Conservation (phyloP, 106 monocot species). For the Allium sativum region DNA sequence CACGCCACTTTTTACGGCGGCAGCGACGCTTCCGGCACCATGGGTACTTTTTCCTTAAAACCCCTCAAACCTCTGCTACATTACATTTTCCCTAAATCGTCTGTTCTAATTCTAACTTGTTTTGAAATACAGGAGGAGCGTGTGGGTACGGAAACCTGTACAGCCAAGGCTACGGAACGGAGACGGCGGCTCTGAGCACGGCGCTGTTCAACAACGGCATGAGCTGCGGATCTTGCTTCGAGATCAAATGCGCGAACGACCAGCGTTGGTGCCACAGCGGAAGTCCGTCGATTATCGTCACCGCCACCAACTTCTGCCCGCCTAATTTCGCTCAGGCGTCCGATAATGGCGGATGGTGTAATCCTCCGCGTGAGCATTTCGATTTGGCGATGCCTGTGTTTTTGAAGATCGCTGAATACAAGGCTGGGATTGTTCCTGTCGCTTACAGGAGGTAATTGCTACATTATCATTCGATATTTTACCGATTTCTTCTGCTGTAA, state of each 20-base stretch:
- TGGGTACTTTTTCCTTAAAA: conserved; percentile 37
- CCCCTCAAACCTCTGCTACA: background rate
- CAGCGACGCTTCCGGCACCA: conserved; percentile 89
- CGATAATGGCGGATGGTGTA: conserved; percentile 43
- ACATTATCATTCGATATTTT: too few species aligned
- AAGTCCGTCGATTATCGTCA: conserved; percentile 57
- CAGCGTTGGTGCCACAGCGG: conserved; percentile 48
- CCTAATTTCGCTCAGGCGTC: conserved; percentile 59
- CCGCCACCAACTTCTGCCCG: conserved; percentile 73
- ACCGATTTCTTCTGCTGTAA: too few species aligned
- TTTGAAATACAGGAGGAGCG: conserved; percentile 38
- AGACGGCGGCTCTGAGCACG: conserved; percentile 70
- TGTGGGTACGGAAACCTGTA: conserved; percentile 63
- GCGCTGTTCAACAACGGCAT: conserved; percentile 55
- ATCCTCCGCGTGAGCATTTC: conserved; percentile 31
- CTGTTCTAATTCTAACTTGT: background rate
- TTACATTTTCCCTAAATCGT: background rate
- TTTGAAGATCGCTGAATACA: conserved; percentile 36
- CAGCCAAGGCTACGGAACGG: conserved; percentile 38
- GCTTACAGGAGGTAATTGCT: conserved; percentile 20
- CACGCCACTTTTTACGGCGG: conserved; percentile 97
- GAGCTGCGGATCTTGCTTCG: conserved; percentile 58
- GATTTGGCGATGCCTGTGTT: conserved; percentile 43
- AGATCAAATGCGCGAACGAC: conserved; percentile 57
- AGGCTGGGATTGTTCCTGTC: conserved; percentile 36